phyloP scores from a whole-genome alignment of 352 stramenopile species.

The Globisporangium ultimum region DNA sequence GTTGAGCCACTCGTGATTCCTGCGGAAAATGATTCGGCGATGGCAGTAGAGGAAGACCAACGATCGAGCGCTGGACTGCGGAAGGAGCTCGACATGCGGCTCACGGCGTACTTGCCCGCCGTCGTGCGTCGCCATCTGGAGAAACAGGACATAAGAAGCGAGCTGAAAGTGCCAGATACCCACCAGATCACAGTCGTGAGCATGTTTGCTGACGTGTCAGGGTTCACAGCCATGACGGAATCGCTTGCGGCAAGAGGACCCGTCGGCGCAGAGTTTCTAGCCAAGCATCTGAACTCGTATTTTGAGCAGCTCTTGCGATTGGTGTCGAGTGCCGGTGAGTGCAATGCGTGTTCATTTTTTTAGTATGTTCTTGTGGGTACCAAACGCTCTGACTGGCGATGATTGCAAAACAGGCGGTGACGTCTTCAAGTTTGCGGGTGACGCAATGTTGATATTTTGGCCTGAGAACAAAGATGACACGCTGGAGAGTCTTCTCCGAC shows the following conservation, averaged over 20 bases:
- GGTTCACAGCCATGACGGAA: conserved; percentile 93
- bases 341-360: background rate
- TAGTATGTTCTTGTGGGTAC: background rate
- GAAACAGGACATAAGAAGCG: conserved; percentile 36
- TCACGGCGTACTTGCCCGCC: conserved; percentile 79
- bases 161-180: conserved; percentile 55
- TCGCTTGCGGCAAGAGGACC: conserved; percentile 82
- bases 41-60: conserved; percentile 9
- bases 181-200: conserved; percentile 80
- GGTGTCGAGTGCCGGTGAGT: conserved; percentile 60
- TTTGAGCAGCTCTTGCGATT: conserved; percentile 85
- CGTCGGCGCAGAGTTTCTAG: conserved; percentile 87
- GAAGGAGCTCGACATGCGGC: conserved; percentile 80
- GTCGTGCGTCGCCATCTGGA: conserved; percentile 78
- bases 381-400: background rate
- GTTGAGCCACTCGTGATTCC: too few relatives aligned
- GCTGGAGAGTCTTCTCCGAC: conserved; percentile 71
- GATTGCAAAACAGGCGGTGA: conserved; percentile 41
- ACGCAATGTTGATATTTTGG: conserved; percentile 95
- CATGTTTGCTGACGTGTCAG: conserved; percentile 94
- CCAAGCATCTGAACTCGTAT: conserved; percentile 92
- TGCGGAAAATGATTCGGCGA: too few relatives aligned
- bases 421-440: conserved; percentile 95
- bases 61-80: conserved; percentile 39
- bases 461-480: conserved; percentile 88